Base-by-base conservation (phyloP, 2,329 filamentous ascomycete species). In the Stachybotrys elegans region DNA sequence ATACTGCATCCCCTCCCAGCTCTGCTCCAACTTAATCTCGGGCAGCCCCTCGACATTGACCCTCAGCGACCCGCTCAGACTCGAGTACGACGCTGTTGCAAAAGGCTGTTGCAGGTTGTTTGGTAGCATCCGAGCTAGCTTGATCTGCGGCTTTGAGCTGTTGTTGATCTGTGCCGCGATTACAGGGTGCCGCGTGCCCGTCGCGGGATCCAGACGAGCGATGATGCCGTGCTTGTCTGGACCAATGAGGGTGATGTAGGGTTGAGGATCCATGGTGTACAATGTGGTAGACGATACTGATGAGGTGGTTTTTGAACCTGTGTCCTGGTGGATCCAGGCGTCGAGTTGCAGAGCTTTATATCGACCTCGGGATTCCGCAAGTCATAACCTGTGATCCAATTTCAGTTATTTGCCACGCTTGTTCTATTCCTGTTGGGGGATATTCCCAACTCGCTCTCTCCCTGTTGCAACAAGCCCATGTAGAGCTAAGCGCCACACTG, bases 1-100 rank as follows among this genome's bases (percentile, higher is more conserved):
- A 29, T 40, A 40, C 22, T 40, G 38, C 38, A 40, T 27, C n/a
- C 38, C 38, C 22, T 40, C 38, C 38, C 38, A 40, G 38, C 38
- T 40, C 22, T 40, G 38, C 22, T 40, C 38, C 38, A 40, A 16
- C 22, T 40, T 40, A 17, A 40, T 19, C 22, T 40, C 38, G 6
- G 38, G 38, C 12, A 40, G 22, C 22, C 38, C 38, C 13, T 40
- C 8, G 22, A 40, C 9, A 40, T 27, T 40, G 38, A 40, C 17
- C 21, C 38, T 22, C 38, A 40, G 8, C 38, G 38, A 40, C 9
- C 38, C 38, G 38, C 38, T 40, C 22, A 40, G 7, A 17, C 38
- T 40, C 14, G 38, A 40, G 38, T 40, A 40, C 21, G 38, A 23
- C 23, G 38, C 38, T n/a, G 38, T 40, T 25, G 13, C 38, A 12